A percentile compares a stretch with the other conserved stretches of the same genome.
Conservation (phyloP, 2,329 filamentous ascomycete species). For the Pezicula rhizophila region DNA sequence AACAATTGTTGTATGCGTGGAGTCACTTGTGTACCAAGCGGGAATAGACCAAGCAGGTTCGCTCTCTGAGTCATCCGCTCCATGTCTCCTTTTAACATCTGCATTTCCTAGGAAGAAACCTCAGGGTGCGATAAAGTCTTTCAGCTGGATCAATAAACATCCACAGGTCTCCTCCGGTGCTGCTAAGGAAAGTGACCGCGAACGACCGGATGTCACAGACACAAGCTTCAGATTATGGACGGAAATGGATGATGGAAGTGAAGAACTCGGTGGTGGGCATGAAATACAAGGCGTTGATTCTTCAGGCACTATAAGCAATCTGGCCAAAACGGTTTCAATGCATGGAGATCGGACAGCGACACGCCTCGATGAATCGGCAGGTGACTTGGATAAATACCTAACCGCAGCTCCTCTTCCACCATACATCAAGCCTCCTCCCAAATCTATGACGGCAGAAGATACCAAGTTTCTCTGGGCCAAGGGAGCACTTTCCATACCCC, state of each 20-base stretch:
- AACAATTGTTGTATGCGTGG: constrained; percentile 1
- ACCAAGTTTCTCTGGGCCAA: constrained; percentile 69
- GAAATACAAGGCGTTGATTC: not conserved
- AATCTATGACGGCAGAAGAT: constrained; percentile 1
- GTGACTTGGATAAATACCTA: not conserved
- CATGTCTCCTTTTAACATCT: not conserved
- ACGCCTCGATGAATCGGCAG: not conserved
- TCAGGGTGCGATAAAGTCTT: too few relatives aligned
- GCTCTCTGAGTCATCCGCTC: not conserved
- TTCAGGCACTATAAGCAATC: not conserved
- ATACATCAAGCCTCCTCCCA: not conserved
- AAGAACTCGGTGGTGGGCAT: not conserved
- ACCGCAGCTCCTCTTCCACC: not conserved
- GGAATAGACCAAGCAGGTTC: not conserved
- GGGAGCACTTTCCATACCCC: constrained; percentile 72
- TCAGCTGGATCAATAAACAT: too few relatives aligned
- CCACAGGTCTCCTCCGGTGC: too few relatives aligned
- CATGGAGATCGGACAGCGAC: not conserved
- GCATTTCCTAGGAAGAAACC: too few relatives aligned
- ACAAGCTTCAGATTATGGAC: too few relatives aligned
- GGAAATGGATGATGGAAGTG: not conserved
- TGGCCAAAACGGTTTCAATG: not conserved
- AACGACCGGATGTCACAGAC: too few relatives aligned
- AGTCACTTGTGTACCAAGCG: not conserved
- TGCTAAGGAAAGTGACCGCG: too few relatives aligned